Evolutionary conservation across 2,329 filamentous ascomycete genomes (phyloP), one percentile per base, ranked within the genome.

Genomic region (Triangularia setosa): DNA sequence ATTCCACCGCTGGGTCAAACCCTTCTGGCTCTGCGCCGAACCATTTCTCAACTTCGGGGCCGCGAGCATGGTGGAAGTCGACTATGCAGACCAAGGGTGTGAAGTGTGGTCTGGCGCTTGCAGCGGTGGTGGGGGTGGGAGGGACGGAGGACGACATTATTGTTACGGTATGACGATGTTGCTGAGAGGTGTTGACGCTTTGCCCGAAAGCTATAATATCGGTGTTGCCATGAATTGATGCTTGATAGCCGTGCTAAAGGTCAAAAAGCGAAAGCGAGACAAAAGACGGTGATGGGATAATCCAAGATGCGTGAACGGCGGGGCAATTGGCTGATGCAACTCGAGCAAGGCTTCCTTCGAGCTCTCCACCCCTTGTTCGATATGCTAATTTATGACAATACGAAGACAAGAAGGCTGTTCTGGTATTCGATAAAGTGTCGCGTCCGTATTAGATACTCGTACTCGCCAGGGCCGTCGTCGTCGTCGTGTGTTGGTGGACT

Each of bases 1-100:
- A 94, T 65, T 93, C 90, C 55, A 79, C 81, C 3, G 90, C 90
- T 11, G 94, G 92, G 77, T 97, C 93, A 64, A 80, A 82, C 61
- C 88, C 90, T 70, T 93, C 88, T 23, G 40, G 40, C 21, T 88
- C 77, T 27, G 79, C 86, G 67, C 92, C 93, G 74, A 97, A 92
- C 91, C 94, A 98, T 72, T 84, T 86, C 80, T 98, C 93, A 63
- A 98, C 90, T 79, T 99, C 95, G 30, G 95, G 95, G 8, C 95
- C 95, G 75, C 87, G 83, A 62, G 90, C 90, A 82, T 94, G 91
- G 77, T 94, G 90, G 75, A 94, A 94, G 76, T 90, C 91, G 72
- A 94, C 90, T 65, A 94, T 90, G 68, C 89, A 87, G 58, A 94
- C 89, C 74, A 93, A 82, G 54, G 91, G 90, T 63, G 81, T 79